These are phyloP conservation scores for Hyaloscypha finlandica DNA, from an alignment of 495 filamentous ascomycete genomes.

Conservation along the genomic window DNA sequence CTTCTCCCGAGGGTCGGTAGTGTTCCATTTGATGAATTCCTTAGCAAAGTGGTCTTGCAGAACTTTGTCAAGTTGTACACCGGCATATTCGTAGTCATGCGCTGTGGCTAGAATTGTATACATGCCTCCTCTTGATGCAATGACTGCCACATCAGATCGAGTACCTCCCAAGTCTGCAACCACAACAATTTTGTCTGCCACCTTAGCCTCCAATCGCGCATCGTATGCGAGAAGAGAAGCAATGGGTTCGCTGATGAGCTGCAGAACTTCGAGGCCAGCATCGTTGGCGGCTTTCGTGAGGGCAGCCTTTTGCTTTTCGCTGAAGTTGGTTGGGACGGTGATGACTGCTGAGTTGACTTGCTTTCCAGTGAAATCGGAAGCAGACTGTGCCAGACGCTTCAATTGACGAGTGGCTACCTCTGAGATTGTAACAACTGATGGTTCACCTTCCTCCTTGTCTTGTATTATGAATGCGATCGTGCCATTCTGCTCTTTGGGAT, in stretches of 20 bases:
- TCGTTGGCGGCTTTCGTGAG: conserved; percentile 74
- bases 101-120: conserved; percentile 93
- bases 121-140: conserved; percentile 90
- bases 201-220: conserved; percentile 72
- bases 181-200: conserved; percentile 84
- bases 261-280: conserved; percentile 85
- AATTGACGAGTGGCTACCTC: conserved; percentile 89
- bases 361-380: conserved; percentile 89
- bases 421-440: conserved; percentile 73
- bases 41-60: conserved; percentile 96
- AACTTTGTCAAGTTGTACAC: conserved; percentile 79
- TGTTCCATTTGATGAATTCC: conserved; percentile 95
- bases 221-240: conserved; percentile 91
- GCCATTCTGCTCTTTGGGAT: conserved; percentile 74
- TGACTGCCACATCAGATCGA: conserved; percentile 85
- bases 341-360: conserved; percentile 90
- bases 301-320: conserved; percentile 79
- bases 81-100: conserved; percentile 91
- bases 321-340: conserved; percentile 91
- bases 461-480: conserved; percentile 80
- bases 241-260: conserved; percentile 91
- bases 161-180: conserved; percentile 94
- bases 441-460: conserved; percentile 69
- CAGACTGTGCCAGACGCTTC: conserved; percentile 76
- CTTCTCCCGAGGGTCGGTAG: conserved; percentile 81